Base-by-base conservation (phyloP, 2,329 filamentous ascomycete genomes). In the Falciphora oryzae region DNA sequence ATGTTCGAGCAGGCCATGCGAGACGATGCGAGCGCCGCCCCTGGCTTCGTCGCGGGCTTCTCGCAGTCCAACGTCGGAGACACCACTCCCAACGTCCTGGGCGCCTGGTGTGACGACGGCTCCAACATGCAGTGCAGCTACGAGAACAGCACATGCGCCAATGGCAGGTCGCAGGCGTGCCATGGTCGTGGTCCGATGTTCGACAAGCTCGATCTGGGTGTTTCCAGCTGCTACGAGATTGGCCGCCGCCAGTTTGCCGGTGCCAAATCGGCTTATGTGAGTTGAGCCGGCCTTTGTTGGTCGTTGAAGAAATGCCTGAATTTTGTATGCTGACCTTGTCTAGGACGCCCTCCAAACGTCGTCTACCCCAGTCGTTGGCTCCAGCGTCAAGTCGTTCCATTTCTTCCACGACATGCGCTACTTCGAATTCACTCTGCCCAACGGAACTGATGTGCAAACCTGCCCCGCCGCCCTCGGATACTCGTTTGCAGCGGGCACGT, bases 1-100 rank as follows among this genome's bases (percentile, higher is more conserved):
- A 79, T 97, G 16, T 89, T 97, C 63, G 94, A 98, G 74, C 84
- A 89, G 68, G 87, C 85, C 63, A 81, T 89, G 61, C 74, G 78
- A 2, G 76, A 75, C n/a, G 80, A 85, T 25, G 72, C 79, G 1
- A 80, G 78, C 25, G 86, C 87, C 44, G 83, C 85, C 0, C 79
- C 86, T 2, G 84, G 83, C 13, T 97, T 96, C 70, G 91, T 97
- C 1, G 93, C 93, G 3, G 94, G 92, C 5, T 98, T 97, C 75
- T 95, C 92, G 0, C 94, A 97, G 74, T 87, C 93, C 14, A 97
- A 89, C 68, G 92, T 97, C 27, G 94, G 92, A 28, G 94, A 98
- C 71, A 96, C 93, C 0, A 91, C 89, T 1, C 94, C 94, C 2
- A 97, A 97, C 70, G 86, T 94, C 0, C 82, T 92, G 7, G 94